Conservation (phyloP, 2,329 filamentous ascomycete genomes). For the Tothia fuscella region DNA sequence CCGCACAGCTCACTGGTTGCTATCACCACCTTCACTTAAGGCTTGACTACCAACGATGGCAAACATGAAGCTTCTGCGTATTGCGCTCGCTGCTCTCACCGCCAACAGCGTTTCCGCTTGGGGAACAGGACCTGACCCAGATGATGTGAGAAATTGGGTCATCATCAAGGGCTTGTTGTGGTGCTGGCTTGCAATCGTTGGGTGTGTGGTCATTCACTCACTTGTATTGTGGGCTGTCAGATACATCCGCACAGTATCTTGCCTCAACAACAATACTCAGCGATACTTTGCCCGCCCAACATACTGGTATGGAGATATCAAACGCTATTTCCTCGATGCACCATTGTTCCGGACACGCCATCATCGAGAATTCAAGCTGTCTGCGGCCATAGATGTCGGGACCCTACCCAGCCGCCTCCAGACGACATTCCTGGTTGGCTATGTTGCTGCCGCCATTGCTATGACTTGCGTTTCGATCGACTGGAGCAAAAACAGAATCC, state of each 20-base stretch:
- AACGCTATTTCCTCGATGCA: constrained; percentile 34
- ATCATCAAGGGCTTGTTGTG: constrained; percentile 6
- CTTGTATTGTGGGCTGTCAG: constrained; percentile 46
- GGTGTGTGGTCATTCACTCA: constrained; percentile 6
- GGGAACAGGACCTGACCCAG: neutral
- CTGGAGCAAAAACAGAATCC: constrained; percentile 51
- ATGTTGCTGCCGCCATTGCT: constrained; percentile 36
- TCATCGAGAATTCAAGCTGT: constrained; percentile 40
- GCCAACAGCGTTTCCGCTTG: neutral
- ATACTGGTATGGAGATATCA: constrained; percentile 30
- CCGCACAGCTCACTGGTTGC: neutral
- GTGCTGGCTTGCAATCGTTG: constrained; percentile 8
- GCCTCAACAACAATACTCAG: constrained; percentile 68
- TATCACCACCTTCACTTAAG: neutral
- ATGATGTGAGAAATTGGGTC: constrained; percentile 6
- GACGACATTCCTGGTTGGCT: constrained; percentile 33
- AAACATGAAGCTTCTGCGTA: neutral
- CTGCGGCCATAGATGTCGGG: constrained; percentile 35
- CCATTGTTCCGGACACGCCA: constrained; percentile 36
- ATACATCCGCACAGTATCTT: constrained; percentile 62
- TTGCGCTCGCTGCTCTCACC: neutral
- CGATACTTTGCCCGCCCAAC: constrained; percentile 63
- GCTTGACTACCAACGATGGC: neutral
- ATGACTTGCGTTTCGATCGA: constrained; percentile 45
- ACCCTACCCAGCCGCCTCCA: constrained; percentile 38